Evolutionary conservation across 345 rosid genomes (phyloP).

Genomic region (Stellera chamaejasme): DNA sequence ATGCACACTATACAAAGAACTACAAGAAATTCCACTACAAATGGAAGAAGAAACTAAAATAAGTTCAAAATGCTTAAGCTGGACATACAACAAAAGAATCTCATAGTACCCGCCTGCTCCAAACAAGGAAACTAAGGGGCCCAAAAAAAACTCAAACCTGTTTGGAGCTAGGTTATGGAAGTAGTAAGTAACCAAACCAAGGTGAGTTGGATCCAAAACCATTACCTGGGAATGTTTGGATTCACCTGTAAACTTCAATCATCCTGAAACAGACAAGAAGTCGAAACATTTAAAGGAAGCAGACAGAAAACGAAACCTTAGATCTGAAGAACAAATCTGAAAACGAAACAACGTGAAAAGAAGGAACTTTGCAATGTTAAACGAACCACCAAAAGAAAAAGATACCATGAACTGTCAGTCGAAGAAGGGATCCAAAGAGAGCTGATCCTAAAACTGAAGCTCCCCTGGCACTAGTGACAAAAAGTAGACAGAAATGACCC

Average conservation of each 20-base stretch:
- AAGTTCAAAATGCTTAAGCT: background rate
- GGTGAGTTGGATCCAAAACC: constrained; percentile 4
- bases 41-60: background rate
- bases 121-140: background rate
- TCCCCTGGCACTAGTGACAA: too few relatives aligned
- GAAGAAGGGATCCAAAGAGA: too few relatives aligned
- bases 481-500: too few relatives aligned
- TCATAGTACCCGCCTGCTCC: background rate
- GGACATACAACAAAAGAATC: background rate
- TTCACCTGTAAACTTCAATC: constrained; percentile 4
- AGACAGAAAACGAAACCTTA: constrained; percentile 4
- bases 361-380: too few relatives aligned
- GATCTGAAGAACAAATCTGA: constrained; percentile 14
- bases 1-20: too few relatives aligned
- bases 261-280: constrained; percentile 11
- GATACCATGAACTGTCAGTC: background rate
- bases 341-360: too few relatives aligned
- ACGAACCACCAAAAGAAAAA: background rate
- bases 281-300: constrained; percentile 1
- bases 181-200: background rate
- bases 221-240: constrained; percentile 9
- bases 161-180: constrained; percentile 1
- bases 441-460: too few relatives aligned
- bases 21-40: too few relatives aligned
- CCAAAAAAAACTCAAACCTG: background rate